Evolutionary conservation across 768 basidiomycete species (phyloP).

Genomic region (Cubamyces sp.): DNA sequence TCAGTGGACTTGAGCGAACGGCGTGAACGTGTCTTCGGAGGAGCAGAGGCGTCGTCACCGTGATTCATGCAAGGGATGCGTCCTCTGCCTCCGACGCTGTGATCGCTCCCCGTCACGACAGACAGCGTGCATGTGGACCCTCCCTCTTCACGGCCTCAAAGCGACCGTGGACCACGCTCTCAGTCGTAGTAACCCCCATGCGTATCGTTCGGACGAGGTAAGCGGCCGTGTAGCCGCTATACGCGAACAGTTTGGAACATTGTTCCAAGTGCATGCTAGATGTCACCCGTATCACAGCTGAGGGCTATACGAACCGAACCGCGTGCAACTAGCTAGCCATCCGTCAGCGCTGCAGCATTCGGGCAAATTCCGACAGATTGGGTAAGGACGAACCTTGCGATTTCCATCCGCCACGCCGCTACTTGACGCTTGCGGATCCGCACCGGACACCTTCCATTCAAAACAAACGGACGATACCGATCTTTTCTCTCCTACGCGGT

Average conservation of each 20-base stretch:
- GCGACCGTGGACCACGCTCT: no score
- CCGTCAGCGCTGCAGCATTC: not conserved
- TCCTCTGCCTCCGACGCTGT: not conserved
- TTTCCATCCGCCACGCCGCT: slow-evolving; percentile 8
- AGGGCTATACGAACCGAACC: not conserved
- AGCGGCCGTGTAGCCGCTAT: not conserved
- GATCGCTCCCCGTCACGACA: not conserved
- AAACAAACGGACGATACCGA: no score
- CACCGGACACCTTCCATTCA: not conserved
- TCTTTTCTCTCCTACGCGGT: no score
- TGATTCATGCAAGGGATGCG: slow-evolving; percentile 1
- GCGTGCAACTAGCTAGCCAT: not conserved
- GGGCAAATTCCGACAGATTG: not conserved
- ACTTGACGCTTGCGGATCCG: slow-evolving; percentile 7
- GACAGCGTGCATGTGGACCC: no score
- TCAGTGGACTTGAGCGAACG: slow-evolving; percentile 1
- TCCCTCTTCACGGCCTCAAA: no score
- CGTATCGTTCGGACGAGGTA: no score
- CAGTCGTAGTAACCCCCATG: no score
- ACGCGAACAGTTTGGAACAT: not conserved
- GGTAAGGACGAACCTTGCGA: not conserved
- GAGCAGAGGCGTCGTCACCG: slow-evolving; percentile 1
- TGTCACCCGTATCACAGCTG: no score
- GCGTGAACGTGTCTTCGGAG: not conserved
- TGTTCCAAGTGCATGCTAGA: no score